Percentiles rank a stretch among this genome's conserved stretches.
phyloP scores from a whole-genome alignment of 352 stramenopile genomes.

The Phytopythium oedochilum region DNA sequence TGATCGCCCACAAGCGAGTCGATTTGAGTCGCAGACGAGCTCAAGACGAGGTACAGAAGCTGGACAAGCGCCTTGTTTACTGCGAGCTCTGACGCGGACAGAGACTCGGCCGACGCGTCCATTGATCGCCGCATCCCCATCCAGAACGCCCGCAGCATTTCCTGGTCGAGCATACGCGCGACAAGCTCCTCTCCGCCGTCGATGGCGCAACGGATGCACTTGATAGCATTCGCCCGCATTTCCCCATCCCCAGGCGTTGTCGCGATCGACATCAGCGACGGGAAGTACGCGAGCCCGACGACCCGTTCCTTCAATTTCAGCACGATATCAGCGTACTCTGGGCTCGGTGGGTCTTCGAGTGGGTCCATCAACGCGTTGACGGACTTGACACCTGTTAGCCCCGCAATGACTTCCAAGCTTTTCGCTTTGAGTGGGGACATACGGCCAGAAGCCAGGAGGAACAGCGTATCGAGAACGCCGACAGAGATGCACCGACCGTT shows the following conservation, averaged over 20 bases:
- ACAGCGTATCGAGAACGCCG: conserved; percentile 66
- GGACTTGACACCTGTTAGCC: conserved; percentile 49
- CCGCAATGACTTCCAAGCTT: conserved; percentile 51
- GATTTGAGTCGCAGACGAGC: conserved; percentile 49
- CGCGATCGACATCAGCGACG: conserved; percentile 53
- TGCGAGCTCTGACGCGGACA: conserved; percentile 23
- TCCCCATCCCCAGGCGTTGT: conserved; percentile 39
- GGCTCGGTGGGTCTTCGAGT: conserved; percentile 28
- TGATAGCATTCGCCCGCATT: conserved; percentile 54
- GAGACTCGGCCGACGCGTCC: conserved; percentile 28
- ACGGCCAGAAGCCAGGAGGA: conserved; percentile 60
- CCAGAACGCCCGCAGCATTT: conserved; percentile 64
- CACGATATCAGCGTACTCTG: conserved; percentile 41
- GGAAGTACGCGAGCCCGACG: conserved; percentile 54
- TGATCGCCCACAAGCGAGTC: conserved; percentile 48
- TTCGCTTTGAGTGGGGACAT: conserved; percentile 39
- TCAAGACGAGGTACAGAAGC: conserved; percentile 64
- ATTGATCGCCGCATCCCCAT: conserved; percentile 60
- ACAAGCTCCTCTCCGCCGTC: conserved; percentile 51
- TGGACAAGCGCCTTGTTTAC: conserved; percentile 51
- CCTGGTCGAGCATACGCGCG: conserved; percentile 62
- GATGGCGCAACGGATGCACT: conserved; percentile 62
- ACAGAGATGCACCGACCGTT: conserved; percentile 47
- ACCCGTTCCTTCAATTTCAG: conserved; percentile 60
- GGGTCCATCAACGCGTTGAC: conserved; percentile 39